Evolutionary conservation across 2,329 filamentous ascomycete species (phyloP).

Genomic region (Pseudohalonectria lignicola): DNA sequence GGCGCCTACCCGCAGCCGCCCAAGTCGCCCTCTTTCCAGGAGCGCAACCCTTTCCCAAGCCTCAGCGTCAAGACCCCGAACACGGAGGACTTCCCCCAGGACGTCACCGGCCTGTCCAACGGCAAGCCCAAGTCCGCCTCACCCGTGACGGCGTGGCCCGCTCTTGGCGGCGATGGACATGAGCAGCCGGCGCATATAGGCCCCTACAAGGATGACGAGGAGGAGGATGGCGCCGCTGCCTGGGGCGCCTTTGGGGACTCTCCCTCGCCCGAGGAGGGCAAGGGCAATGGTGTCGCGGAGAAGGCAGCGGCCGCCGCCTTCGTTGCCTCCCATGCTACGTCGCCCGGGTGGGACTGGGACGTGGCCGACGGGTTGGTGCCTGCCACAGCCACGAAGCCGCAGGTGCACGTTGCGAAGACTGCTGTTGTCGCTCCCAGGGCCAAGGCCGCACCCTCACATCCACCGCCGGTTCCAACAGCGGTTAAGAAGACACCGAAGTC

Average conservation of each 20-base stretch:
- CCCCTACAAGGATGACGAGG: slow-evolving; percentile 27
- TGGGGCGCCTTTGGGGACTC: slow-evolving; percentile 43
- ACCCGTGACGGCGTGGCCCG: slow-evolving; percentile 35
- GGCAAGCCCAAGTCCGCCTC: slow-evolving; percentile 22
- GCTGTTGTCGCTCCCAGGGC: too few relatives aligned
- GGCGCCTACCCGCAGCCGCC: slow-evolving; percentile 33
- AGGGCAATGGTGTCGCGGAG: too few relatives aligned
- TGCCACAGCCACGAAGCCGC: not conserved
- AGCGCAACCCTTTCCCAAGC: slow-evolving; percentile 40
- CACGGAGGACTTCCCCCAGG: slow-evolving; percentile 18
- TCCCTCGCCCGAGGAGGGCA: slow-evolving; percentile 19
- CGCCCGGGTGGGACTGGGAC: slow-evolving; percentile 10
- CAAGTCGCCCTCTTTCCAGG: slow-evolving; percentile 40
- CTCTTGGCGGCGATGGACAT: too few relatives aligned
- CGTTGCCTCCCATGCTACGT: too few relatives aligned
- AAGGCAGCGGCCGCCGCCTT: not conserved
- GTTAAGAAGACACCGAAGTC: not conserved
- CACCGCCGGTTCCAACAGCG: too few relatives aligned
- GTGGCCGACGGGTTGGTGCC: slow-evolving; percentile 3
- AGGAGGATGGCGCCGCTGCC: too few relatives aligned
- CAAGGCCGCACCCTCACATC: too few relatives aligned
- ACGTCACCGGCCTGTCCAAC: slow-evolving; percentile 3
- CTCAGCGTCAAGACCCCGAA: slow-evolving; percentile 33
- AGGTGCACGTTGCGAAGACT: too few relatives aligned
- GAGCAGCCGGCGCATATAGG: slow-evolving; percentile 9